A percentile compares a stretch with the other conserved stretches of the same genome.
These are phyloP conservation scores for Chlamydomonas urium DNA, from an alignment of 139 green algal genomes.

Conservation along the genomic window DNA sequence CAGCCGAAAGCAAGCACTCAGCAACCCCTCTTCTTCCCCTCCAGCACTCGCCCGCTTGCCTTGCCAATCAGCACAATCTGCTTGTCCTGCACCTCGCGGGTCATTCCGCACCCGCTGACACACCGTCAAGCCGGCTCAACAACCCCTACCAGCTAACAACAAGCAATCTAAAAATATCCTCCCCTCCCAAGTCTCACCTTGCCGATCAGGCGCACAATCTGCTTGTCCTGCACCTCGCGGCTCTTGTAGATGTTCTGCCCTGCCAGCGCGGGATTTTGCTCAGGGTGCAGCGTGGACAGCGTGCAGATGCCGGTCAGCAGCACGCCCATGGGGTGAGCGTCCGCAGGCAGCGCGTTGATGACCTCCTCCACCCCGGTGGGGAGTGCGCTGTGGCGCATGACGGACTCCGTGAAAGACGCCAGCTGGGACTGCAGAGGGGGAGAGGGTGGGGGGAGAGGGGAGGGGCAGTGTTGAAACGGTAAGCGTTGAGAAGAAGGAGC, in stretches of 20 bases:
- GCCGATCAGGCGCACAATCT: slow-evolving; percentile 89
- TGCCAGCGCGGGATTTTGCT: slow-evolving; percentile 89
- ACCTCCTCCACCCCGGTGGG: slow-evolving; percentile 71
- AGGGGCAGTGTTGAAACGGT: not conserved
- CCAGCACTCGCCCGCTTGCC: too few species aligned
- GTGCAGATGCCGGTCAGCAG: slow-evolving; percentile 80
- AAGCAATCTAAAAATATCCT: too few species aligned
- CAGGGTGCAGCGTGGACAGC: slow-evolving; percentile 80
- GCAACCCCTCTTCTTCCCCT: too few species aligned
- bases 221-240: slow-evolving; percentile 89
- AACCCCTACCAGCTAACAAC: too few species aligned
- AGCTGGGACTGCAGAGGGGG: slow-evolving; percentile 11
- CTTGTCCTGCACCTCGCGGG: slow-evolving; percentile 93
- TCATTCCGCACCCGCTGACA: too few species aligned
- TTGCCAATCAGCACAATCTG: slow-evolving; percentile 94
- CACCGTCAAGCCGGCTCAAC: too few species aligned
- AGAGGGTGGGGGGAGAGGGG: not conserved
- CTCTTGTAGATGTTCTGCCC: slow-evolving; percentile 89
- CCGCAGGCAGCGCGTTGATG: slow-evolving; percentile 79
- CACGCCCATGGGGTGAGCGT: slow-evolving; percentile 92
- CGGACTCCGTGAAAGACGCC: slow-evolving; percentile 26
- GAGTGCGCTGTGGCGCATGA: slow-evolving; percentile 84
- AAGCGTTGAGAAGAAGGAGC: too few species aligned
- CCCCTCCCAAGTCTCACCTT: slow-evolving; percentile 73
- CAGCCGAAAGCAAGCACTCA: too few species aligned